Evolutionary conservation across 495 filamentous ascomycete genomes (phyloP), one percentile per base, ranked within the genome.

Genomic region (Clohesyomyces aquaticus): DNA sequence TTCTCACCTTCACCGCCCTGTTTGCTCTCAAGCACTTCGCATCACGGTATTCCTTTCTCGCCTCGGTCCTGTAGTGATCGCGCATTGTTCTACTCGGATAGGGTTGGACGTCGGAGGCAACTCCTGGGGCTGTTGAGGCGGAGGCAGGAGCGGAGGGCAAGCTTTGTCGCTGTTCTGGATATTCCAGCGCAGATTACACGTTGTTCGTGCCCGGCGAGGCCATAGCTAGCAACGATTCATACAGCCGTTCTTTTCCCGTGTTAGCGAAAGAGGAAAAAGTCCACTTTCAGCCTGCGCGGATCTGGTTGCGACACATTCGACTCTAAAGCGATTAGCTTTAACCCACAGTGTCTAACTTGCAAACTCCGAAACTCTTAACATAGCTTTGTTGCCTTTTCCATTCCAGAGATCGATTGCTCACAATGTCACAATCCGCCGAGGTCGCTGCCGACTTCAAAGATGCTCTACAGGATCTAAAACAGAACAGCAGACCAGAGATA

Each of bases 381-480:
- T 28, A 43, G 38, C 52, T 47, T 59, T 28, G 16, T 46, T 53
- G 26, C 26, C 42, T 50, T 21, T 35, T 47, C 49, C 21, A 47
- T 55, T 27, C 28, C 22, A 53, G 26, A 67, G 46, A 55, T 42
- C 46, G 54, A 42, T 64, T 59, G 66, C 74, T 72, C 80, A 82
- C 70, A 79, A 96, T 95, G 91, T 85, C 86, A 75, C 81, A 52
- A 83, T 93, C 91, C 55, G 91, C 89, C 73, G 92, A 96, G 75
- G 90, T 98, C 66, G 93, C 92, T 61, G 88, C 92, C 75, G 95
- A 97, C 80, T 98, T 95, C 81, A 89, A 87, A 71, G 88, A 91
- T 65, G 94, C 94, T 52, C 82, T 98, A 71, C 88, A 93, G 76
- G 94, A 96, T 77, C 81, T 98, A 70, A 88, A 87, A 58, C 82